Evolutionary conservation across 2,329 filamentous ascomycete genomes (phyloP), one percentile per base, ranked within the genome.

Genomic region (Diaporthe ampelina): DNA sequence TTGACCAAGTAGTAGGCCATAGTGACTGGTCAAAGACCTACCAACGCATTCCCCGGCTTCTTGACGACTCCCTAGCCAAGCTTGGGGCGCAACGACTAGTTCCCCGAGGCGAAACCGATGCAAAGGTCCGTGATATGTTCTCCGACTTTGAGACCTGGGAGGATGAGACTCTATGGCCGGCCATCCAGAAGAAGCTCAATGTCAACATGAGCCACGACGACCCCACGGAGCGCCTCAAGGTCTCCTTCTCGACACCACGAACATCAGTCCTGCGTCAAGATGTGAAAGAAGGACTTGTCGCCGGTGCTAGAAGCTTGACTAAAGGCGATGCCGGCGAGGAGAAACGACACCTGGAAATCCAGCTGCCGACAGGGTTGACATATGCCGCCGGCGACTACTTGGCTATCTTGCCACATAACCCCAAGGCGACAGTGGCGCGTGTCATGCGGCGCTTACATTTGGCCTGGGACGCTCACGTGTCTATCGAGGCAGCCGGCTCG

Each of bases 311-410:
- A 19, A 37, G 56, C 32, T n/a, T 58, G 56, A 58, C 56, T 32
- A 37, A 8, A 37, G 29, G 56, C 56, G 56, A 37, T 21, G 56
- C n/a, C 56, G 56, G 56, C 56, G 56, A 58, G 32, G 70, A 73
- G 50, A 95, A 94, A 85, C 88, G 89, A 32, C 88, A 92, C 76
- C 88, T 94, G 26, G 90, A 91, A 76, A 90, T 95, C 48, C 88
- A 90, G 75, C 86, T 96, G 1, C 94, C 94, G 0, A 88, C 86
- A 0, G 90, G 88, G 69, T 87, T 91, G 86, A 88, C 86, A 0
- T 96, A 95, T 82, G 87, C 89, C 50, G 89, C 92, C 2, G 94
- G 94, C 17, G 94, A 96, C 79, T 96, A 97, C 80, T 88, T 96
- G 0, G 92, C 93, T 0, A 86, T 95, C 1, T 85, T 95, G 1